Evolutionary conservation across 1,139 yeast species (phyloP).

Genomic region (Hyphopichia burtonii): DNA sequence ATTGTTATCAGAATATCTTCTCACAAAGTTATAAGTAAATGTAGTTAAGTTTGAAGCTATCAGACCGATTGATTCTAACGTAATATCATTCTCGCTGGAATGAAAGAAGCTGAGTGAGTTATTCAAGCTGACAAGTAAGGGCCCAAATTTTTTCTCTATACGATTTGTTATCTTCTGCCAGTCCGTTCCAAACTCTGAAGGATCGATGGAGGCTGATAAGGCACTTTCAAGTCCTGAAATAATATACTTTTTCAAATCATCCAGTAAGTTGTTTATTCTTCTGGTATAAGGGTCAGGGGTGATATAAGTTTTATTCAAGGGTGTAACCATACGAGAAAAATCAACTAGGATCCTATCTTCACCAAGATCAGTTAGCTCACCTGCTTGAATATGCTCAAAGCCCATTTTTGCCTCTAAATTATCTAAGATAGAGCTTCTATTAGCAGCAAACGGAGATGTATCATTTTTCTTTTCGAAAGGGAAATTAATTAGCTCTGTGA

Average conservation of each 20-base stretch:
- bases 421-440: conserved; percentile 21
- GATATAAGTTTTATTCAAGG: conserved; percentile 45
- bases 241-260: conserved; percentile 29
- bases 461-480: conserved; percentile 19
- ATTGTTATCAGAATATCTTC: conserved; percentile 30
- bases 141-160: conserved; percentile 50
- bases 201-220: conserved; percentile 27
- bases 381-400: conserved; percentile 44
- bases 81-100: neutral
- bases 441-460: conserved; percentile 11
- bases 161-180: conserved; percentile 50
- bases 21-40: conserved; percentile 35
- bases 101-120: conserved; percentile 6
- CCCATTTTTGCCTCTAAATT: conserved; percentile 25
- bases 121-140: conserved; percentile 40
- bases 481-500: conserved; percentile 34
- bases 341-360: conserved; percentile 49
- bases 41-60: conserved; percentile 31
- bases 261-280: conserved; percentile 38
- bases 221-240: conserved; percentile 27
- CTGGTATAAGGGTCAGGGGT: conserved; percentile 47
- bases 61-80: neutral
- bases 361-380: conserved; percentile 39
- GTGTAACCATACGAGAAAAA: conserved; percentile 48
- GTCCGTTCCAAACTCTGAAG: conserved; percentile 36